Evolutionary conservation across 2,329 filamentous ascomycete genomes (phyloP), one percentile per base, ranked within the genome.

Genomic region (Colletotrichum lindemuthianum): DNA sequence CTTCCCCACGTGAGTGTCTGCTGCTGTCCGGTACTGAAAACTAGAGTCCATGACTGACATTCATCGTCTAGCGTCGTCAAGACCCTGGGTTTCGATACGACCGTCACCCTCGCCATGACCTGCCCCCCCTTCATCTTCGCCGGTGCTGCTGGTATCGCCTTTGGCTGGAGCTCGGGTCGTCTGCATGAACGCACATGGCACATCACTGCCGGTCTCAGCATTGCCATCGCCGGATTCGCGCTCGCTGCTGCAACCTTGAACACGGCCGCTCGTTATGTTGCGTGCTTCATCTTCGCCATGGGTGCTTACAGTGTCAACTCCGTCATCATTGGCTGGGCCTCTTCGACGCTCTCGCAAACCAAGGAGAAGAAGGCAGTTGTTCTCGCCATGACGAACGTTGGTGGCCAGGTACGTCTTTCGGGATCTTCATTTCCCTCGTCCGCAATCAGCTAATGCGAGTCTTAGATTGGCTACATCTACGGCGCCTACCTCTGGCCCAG

Each of bases 51-150:
- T 3, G 3, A n/a, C 47, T 41, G 9, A 54, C 8, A 1, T 4
- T 2, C 10, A 7, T 3, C 3, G 3, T 34, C 2, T 11, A 76
- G 74, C 13, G 80, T 84, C 11, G 80, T 85, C 61, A 75, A 80
- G 60, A 82, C 81, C 0, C 76, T 86, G 0, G 80, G 80, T 0
- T 85, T 84, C 72, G 77, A 73, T 61, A 79, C 73, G 0, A 85
- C 81, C 2, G 76, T 84, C 51, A 85, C 84, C 0, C 76, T 86
- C 0, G 76, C 83, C 10, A 78, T 86, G 61, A 85, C 83, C 6
- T 82, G 80, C 61, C 84, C 84, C 0, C 84, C 84, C 0, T 86
- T 83, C 70, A 75, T 84, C 43, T 73, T 83, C 39, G 83, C 83
- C 1, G 82, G 81, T 11, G 77, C 75, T 0, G 77, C 78, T 2